phyloP scores from a whole-genome alignment of 345 rosid species.

The Eucalyptus erythrocorys region DNA sequence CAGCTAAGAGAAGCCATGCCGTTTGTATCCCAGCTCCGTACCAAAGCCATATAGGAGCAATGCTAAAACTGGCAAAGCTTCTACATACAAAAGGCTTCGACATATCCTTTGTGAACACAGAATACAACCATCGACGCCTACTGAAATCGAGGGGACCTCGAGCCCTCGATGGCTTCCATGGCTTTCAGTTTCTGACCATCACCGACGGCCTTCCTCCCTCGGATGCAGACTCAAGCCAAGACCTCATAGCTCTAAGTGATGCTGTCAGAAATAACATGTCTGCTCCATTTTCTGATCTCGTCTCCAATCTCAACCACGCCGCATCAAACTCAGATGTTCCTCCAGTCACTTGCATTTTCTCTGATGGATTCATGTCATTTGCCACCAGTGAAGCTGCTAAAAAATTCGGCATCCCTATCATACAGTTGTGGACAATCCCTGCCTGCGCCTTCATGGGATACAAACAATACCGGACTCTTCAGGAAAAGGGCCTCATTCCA shows the following conservation, averaged over 20 bases:
- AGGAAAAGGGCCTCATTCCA: background rate
- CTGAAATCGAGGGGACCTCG: background rate
- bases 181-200: background rate
- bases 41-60: background rate
- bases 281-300: background rate
- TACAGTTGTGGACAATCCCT: background rate
- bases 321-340: background rate
- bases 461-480: background rate
- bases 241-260: background rate
- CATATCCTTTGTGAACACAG: background rate
- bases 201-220: background rate
- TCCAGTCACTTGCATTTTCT: background rate
- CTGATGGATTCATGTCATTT: background rate
- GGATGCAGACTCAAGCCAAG: background rate
- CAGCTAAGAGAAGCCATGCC: background rate
- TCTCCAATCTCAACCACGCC: background rate
- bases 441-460: background rate
- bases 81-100: background rate
- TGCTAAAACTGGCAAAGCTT: background rate
- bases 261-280: background rate
- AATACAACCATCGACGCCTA: background rate
- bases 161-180: background rate
- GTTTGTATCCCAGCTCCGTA: background rate
- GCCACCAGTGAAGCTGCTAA: background rate
- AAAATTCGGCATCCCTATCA: background rate